Percentiles rank a stretch among this genome's conserved stretches.
These are phyloP conservation scores for Hortiboletus flavorubellus DNA, from an alignment of 768 basidiomycete species.

Conservation along the genomic window DNA sequence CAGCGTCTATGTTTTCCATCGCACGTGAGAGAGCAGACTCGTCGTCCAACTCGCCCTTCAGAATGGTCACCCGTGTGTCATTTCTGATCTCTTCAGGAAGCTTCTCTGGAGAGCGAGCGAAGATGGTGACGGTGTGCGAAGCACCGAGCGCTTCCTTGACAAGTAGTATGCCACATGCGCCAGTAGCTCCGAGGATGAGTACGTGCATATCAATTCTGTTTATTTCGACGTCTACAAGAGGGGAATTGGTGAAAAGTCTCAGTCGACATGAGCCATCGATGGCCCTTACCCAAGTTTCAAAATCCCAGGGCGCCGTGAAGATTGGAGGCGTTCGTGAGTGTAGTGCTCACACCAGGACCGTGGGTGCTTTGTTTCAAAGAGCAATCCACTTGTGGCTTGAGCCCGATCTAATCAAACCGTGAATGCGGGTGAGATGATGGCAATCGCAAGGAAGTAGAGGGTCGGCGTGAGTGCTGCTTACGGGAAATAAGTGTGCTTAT, in stretches of 20 bases:
- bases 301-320: not conserved
- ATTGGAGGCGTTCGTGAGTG: not conserved
- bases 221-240: not conserved
- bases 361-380: not conserved
- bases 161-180: slow-evolving; percentile 54
- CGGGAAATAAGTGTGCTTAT: not conserved
- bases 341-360: not conserved
- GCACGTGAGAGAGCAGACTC: slow-evolving; percentile 46
- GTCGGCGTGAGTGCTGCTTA: not conserved
- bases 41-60: slow-evolving; percentile 58
- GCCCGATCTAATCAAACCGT: not conserved
- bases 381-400: not conserved
- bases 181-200: slow-evolving; percentile 70
- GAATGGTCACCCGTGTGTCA: slow-evolving; percentile 44
- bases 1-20: slow-evolving; percentile 54
- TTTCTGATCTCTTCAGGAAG: slow-evolving; percentile 47
- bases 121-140: slow-evolving; percentile 51
- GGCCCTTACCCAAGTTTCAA: not conserved
- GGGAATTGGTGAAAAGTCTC: not conserved
- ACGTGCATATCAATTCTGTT: slow-evolving; percentile 40
- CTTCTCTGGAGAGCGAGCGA: slow-evolving; percentile 62
- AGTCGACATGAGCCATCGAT: not conserved
- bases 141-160: slow-evolving; percentile 51
- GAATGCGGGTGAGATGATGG: not conserved
- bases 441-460: not conserved